Conservation (phyloP, 1,139 yeast genomes). For the Blastobotrys illinoisensis region DNA sequence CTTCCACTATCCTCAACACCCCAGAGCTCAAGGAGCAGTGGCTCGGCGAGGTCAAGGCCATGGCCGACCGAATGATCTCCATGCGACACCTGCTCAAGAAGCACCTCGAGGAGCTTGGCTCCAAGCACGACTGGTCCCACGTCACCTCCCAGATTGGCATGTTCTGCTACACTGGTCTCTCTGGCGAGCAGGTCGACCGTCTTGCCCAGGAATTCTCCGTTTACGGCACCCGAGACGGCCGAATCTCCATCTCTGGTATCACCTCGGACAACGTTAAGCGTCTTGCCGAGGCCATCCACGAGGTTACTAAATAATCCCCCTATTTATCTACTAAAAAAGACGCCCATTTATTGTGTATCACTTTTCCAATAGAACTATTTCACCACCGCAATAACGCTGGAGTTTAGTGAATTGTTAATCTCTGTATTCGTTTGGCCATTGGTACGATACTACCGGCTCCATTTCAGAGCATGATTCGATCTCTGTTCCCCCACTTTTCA, state of each 20-base stretch:
- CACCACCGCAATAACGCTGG: too few relatives aligned
- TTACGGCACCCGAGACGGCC: constrained; percentile 64
- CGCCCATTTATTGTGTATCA: neutral
- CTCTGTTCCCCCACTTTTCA: too few relatives aligned
- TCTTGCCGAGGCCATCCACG: constrained; percentile 76
- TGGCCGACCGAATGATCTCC: constrained; percentile 76
- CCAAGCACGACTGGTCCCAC: constrained; percentile 93
- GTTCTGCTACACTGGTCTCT: constrained; percentile 92
- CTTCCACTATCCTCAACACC: constrained; percentile 65
- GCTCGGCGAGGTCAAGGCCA: constrained; percentile 77
- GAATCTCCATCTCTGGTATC: constrained; percentile 92
- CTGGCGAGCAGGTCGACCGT: constrained; percentile 71
- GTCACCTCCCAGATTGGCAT: constrained; percentile 89
- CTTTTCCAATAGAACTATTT: too few relatives aligned
- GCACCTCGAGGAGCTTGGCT: constrained; percentile 55
- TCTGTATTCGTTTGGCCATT: too few relatives aligned
- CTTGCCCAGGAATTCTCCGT: constrained; percentile 76
- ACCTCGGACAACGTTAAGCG: constrained; percentile 71
- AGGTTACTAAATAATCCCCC: constrained; percentile 20
- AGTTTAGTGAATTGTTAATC: too few relatives aligned
- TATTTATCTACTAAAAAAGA: neutral
- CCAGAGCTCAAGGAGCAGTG: constrained; percentile 68
- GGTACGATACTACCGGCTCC: too few relatives aligned
- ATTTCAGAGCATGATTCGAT: too few relatives aligned
- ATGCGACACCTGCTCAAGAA: constrained; percentile 70